Evolutionary conservation across 306 rosid species (phyloP), one percentile per base, ranked within the genome.

Genomic region (Crataegus laevigata): DNA sequence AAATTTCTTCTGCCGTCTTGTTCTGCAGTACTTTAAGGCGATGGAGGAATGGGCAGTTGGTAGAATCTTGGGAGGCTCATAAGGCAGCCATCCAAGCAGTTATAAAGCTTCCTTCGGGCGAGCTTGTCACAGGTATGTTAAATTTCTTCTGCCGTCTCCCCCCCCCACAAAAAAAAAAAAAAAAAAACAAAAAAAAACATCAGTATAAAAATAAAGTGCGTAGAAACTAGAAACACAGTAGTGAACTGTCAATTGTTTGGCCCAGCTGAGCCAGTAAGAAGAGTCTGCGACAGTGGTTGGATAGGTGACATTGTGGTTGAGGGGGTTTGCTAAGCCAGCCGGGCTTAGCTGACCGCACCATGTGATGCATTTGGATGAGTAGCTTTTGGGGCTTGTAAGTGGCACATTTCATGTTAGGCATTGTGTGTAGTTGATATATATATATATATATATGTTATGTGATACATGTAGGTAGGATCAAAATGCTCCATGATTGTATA

Each of bases 1-100:
- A 26, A 73, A 67, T 64, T 13, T 15, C 24, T 65, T 36, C 43
- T 67, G 68, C 74, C 69, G 81, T 75, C 25, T 78, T 67, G 64
- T 70, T 76, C 66, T 84, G 66, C 76, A 94, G 97, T 80, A 90
- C 93, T 62, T 72, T 94, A 73, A 87, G 85, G 78, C 79, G 96
- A 82, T 94, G 97, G 98, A 90, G 93, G 84, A 89, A 76, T 66
- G 98, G 93, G 72, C 78, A 91, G 66, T 50, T 74, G 43, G 43
- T 83, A 71, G 98, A 94, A 84, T 81, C 71, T 30, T 94, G 96
- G 98, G 93, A 89, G 81, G 96, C 96, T 81, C 98, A 94, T 77
- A 87, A 90, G 81, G 85, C 93, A 38, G 85, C 97, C 1, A 79
- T 94, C 65, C 98, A 90, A 85, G 83, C 98, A 64, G 87, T 94